These are phyloP conservation scores for Penicillium frequentans DNA, from an alignment of 2,329 filamentous ascomycete species.

Conservation along the genomic window DNA sequence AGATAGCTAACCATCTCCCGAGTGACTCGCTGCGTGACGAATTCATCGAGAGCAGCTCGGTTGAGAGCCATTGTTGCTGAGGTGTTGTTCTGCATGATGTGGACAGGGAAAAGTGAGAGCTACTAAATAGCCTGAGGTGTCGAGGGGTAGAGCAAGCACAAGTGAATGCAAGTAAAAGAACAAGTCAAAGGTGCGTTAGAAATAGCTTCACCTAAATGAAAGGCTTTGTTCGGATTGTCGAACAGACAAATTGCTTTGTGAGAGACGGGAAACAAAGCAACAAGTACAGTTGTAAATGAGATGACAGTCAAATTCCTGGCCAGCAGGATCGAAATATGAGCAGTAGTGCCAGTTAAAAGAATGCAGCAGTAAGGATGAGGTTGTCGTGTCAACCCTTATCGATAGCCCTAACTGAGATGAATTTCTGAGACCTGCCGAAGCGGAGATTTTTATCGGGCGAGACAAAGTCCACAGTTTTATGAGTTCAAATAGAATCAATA, in stretches of 20 bases:
- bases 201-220: background rate
- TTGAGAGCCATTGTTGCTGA: constrained; percentile 30
- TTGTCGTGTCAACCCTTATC: constrained; percentile 40
- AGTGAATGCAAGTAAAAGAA: background rate
- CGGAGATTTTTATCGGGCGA: constrained; percentile 22
- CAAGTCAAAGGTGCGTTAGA: background rate
- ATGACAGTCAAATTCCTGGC: constrained; percentile 22
- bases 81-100: background rate
- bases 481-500: constrained; percentile 12
- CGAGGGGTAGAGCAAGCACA: background rate
- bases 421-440: constrained; percentile 23
- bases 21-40: constrained; percentile 49
- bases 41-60: constrained; percentile 48
- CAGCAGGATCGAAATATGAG: constrained; percentile 30
- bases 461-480: constrained; percentile 19
- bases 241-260: background rate
- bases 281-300: background rate
- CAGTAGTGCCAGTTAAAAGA: constrained; percentile 22
- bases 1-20: constrained; percentile 50
- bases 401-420: constrained; percentile 28
- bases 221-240: background rate
- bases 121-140: background rate
- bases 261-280: background rate
- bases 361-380: constrained; percentile 35
- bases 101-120: background rate